These are phyloP conservation scores for Melampsora larici-populina DNA, from an alignment of 1,284 basidiomycete genomes.

Conservation along the genomic window DNA sequence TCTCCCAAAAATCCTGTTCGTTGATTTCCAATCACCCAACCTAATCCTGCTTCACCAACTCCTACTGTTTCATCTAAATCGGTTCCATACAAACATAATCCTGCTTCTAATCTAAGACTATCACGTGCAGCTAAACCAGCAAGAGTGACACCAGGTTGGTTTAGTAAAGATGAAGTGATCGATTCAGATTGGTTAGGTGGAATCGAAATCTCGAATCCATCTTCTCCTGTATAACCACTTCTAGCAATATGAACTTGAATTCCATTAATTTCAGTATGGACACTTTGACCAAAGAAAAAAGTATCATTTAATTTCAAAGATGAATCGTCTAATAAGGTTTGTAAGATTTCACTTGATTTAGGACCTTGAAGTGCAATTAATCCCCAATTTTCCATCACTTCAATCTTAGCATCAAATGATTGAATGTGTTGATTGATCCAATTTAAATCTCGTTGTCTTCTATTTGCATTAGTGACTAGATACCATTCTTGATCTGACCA, in stretches of 20 bases:
- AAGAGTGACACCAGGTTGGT: constrained; percentile 69
- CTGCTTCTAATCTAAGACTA: constrained; percentile 87
- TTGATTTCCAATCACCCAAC: constrained; percentile 82
- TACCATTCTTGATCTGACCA: constrained; percentile 60
- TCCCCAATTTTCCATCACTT: constrained; percentile 76
- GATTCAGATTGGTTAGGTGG: constrained; percentile 71
- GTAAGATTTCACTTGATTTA: constrained; percentile 40
- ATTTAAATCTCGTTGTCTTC: constrained; percentile 72
- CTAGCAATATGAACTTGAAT: constrained; percentile 76
- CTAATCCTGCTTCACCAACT: constrained; percentile 77
- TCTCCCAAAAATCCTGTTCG: constrained; percentile 73
- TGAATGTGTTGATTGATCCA: constrained; percentile 70
- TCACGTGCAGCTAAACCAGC: constrained; percentile 91
- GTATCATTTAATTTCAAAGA: constrained; percentile 67
- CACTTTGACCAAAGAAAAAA: constrained; percentile 76
- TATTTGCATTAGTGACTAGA: constrained; percentile 92
- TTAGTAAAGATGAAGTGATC: constrained; percentile 67
- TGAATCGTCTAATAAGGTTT: constrained; percentile 61
- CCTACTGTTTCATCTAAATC: constrained; percentile 86
- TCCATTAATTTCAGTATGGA: constrained; percentile 60
- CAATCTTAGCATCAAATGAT: constrained; percentile 63
- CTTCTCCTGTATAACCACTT: constrained; percentile 98
- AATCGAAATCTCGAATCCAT: constrained; percentile 97
- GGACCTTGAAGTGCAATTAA: constrained; percentile 83
- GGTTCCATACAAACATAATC: constrained; percentile 96